Evolutionary conservation across 2,329 filamentous ascomycete genomes (phyloP).

Genomic region (Sporothrix humicola): DNA sequence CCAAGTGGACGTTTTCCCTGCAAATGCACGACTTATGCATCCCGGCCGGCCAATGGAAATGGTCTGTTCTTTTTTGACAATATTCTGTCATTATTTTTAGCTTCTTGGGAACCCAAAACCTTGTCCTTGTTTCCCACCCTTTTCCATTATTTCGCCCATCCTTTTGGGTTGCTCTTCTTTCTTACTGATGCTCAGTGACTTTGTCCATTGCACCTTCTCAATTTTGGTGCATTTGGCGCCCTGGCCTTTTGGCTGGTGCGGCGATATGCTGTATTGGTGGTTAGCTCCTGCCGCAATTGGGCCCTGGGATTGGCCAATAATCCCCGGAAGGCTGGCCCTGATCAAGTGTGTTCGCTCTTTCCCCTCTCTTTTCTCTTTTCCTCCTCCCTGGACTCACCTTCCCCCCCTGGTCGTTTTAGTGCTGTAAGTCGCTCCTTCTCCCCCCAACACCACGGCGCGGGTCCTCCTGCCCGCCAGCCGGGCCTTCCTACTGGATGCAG

Average conservation of each 20-base stretch:
- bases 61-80: background rate
- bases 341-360: background rate
- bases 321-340: conserved; percentile 1
- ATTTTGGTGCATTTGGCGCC: conserved; percentile 19
- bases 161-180: background rate
- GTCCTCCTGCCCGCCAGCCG: conserved; percentile 12
- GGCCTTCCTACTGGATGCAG: background rate
- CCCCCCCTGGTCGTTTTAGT: background rate
- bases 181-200: too few species aligned
- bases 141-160: background rate
- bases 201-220: background rate
- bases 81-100: conserved; percentile 16
- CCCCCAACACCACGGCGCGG: background rate
- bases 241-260: background rate
- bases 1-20: background rate
- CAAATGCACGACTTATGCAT: background rate
- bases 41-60: conserved; percentile 11
- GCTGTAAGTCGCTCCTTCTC: background rate
- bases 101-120: background rate
- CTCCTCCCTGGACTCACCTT: background rate
- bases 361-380: background rate
- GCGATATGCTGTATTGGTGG: conserved; percentile 24
- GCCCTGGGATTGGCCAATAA: conserved; percentile 10
- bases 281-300: background rate
- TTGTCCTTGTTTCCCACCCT: background rate